A percentile compares a stretch with the other conserved stretches of the same genome.
Evolutionary conservation across 1,284 basidiomycete genomes (phyloP).

Genomic region (Ceratobasidium sp.): DNA sequence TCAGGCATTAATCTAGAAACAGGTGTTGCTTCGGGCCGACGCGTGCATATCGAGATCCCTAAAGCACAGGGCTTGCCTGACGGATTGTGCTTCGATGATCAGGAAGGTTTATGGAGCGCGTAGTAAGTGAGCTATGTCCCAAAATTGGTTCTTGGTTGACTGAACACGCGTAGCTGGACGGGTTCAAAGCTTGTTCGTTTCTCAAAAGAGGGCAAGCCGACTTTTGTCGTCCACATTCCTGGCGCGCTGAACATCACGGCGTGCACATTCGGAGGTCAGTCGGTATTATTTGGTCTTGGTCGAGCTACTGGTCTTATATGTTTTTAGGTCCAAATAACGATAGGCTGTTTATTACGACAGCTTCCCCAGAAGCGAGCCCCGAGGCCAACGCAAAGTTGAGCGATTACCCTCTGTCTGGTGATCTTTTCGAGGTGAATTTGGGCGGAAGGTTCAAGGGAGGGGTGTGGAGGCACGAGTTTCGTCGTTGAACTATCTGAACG

Average conservation of each 20-base stretch:
- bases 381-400: constrained; percentile 46
- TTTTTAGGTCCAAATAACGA: constrained; percentile 67
- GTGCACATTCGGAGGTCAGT: constrained; percentile 73
- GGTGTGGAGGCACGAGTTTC: constrained; percentile 46
- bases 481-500: not conserved
- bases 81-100: constrained; percentile 71
- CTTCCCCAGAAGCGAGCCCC: constrained; percentile 54
- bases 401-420: constrained; percentile 69
- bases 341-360: constrained; percentile 72
- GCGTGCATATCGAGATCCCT: constrained; percentile 67
- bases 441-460: constrained; percentile 64
- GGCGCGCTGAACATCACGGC: constrained; percentile 70
- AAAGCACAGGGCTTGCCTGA: constrained; percentile 60
- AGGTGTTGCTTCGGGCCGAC: constrained; percentile 61
- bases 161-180: constrained; percentile 2
- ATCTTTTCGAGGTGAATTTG: constrained; percentile 70
- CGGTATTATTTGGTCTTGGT: constrained; percentile 7
- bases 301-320: too few relatives aligned
- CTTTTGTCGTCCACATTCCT: constrained; percentile 65
- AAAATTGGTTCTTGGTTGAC: not conserved
- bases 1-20: not conserved
- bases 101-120: constrained; percentile 75
- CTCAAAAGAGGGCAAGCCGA: constrained; percentile 38
- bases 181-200: constrained; percentile 37
- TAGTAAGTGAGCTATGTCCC: constrained; percentile 58